Evolutionary conservation across 1,139 yeast genomes (phyloP).

Genomic region (Diutina siamensis): DNA sequence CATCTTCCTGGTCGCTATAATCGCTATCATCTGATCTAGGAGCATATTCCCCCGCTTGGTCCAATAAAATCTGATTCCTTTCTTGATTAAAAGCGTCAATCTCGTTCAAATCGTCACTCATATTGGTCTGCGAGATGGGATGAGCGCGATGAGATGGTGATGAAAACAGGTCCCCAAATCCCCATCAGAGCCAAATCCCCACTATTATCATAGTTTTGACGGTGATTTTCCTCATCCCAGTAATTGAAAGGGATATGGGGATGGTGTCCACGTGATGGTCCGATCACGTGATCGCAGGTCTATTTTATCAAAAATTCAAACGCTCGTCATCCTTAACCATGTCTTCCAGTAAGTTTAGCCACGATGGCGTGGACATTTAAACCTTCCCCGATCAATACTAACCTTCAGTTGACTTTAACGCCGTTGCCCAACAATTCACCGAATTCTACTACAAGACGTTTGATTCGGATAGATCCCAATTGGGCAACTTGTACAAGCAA

Average conservation of each 20-base stretch:
- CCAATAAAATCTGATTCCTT: constrained; percentile 48
- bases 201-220: no score
- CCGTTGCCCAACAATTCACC: constrained; percentile 74
- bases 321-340: background rate
- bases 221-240: no score
- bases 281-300: background rate
- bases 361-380: no score
- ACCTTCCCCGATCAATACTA: constrained; percentile 9
- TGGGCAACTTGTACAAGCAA: constrained; percentile 91
- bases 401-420: constrained; percentile 51
- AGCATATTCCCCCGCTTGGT: constrained; percentile 41
- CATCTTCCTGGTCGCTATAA: constrained; percentile 30
- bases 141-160: background rate
- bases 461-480: constrained; percentile 83
- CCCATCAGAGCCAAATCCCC: no score
- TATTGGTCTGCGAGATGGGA: background rate
- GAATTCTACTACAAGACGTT: constrained; percentile 92
- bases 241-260: no score
- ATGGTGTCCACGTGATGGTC: background rate
- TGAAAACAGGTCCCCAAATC: no score
- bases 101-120: constrained; percentile 25
- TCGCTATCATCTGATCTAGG: constrained; percentile 21
- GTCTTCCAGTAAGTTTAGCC: background rate
- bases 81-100: constrained; percentile 64
- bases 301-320: background rate